Conservation (phyloP, 345 rosid genomes). For the Syzygium aqueum region DNA sequence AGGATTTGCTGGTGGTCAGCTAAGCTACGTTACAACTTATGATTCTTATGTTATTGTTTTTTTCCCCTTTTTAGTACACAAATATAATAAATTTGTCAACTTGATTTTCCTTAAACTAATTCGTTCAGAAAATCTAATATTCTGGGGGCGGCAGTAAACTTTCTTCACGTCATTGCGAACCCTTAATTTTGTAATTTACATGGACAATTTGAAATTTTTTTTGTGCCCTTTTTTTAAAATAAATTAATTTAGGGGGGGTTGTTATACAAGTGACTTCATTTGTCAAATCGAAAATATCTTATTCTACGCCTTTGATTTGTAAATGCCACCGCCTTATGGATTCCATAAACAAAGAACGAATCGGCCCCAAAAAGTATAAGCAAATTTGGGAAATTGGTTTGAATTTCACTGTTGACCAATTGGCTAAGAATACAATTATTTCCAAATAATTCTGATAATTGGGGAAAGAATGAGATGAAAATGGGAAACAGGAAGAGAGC, state of each 20-base stretch:
- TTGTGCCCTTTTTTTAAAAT: neutral
- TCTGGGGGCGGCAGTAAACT: neutral
- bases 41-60: neutral
- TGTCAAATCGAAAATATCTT: neutral
- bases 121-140: neutral
- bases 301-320: neutral
- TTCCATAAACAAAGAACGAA: neutral
- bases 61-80: neutral
- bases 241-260: neutral
- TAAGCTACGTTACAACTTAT: neutral
- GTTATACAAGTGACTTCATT: neutral
- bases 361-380: neutral
- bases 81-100: neutral
- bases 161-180: neutral
- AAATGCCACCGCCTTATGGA: neutral
- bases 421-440: neutral
- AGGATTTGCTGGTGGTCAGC: neutral
- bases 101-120: neutral
- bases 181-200: neutral
- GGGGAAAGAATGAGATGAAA: neutral
- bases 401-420: neutral
- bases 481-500: neutral
- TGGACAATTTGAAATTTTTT: neutral
- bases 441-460: neutral
- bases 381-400: neutral